Base-by-base conservation (phyloP, 1,284 basidiomycete genomes). In the Phylloboletellus chloephorus region DNA sequence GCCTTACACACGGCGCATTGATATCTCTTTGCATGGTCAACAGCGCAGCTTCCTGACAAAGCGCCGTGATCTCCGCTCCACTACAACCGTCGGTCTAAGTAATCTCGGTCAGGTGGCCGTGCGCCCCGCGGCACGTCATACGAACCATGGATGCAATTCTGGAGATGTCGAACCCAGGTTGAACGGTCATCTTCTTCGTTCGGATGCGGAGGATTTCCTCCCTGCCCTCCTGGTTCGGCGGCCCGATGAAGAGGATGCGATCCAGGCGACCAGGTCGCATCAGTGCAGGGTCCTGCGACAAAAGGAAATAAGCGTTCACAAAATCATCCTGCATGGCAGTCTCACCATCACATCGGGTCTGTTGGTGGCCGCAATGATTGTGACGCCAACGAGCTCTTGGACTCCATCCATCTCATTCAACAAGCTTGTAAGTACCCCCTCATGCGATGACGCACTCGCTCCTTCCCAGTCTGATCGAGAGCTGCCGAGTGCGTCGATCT, bases 391-490 rank as follows among this genome's bases (percentile, higher is more conserved):
- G 15, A 97, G 72, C 63, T 92, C 88, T 64, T 98, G 91, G 2
- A 98, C 88, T 10, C 96, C 96, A 61, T 98, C 96, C 91, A 98
- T 98, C 65, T 98, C 96, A 58, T 94, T 98, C 39, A 99, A 66
- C 15, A 99, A 71, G 45, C 83, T 95, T 0, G 93, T 96, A 13
- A 99, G 74, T 10, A 98, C 90, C 6, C 95, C 90, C 54, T 90
- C 86, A 51, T 92, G 83, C 0, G 82, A 74, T 1, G 48, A 42
- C 6, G 65, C 63, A 1, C 69, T 68, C 2, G 67, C 61, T 29
- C 78, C 75, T 4, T 68, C 69, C 33, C 82, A 80, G 10, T 77
- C 75, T 3, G 73, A 75, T 23, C 96, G 78, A 0, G 88, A 82
- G 0, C 81, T 78, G 0, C 89, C 93, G 1, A 99, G 74, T 0